phyloP scores from a whole-genome alignment of 805 yeast genomes.

The Saturnispora saitoi region DNA sequence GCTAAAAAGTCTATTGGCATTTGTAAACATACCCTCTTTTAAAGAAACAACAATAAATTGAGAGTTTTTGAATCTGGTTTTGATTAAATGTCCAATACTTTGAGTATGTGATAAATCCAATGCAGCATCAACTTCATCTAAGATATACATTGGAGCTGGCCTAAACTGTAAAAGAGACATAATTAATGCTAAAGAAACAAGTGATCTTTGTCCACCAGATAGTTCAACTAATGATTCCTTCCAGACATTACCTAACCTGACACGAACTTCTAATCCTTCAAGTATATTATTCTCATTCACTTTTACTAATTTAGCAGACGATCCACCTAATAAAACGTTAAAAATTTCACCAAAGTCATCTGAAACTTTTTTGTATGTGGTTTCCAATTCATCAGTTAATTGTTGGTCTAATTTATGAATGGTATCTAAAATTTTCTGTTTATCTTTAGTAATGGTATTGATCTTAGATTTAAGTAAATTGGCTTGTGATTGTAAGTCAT shows the following conservation, averaged over 20 bases:
- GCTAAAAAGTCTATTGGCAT: slow-evolving; percentile 89
- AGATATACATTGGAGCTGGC: slow-evolving; percentile 97
- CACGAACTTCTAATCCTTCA: slow-evolving; percentile 84
- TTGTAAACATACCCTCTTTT: slow-evolving; percentile 97
- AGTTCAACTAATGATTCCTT: slow-evolving; percentile 90
- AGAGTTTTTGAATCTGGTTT: slow-evolving; percentile 89
- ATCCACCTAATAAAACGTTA: slow-evolving; percentile 78
- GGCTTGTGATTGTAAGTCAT: slow-evolving; percentile 85
- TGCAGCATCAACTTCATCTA: slow-evolving; percentile 98
- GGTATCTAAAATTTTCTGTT: slow-evolving; percentile 81
- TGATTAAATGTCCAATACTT: slow-evolving; percentile 92
- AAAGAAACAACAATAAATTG: slow-evolving; percentile 94
- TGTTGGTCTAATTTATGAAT: slow-evolving; percentile 75
- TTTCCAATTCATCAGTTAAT: slow-evolving; percentile 71
- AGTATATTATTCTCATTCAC: slow-evolving; percentile 75
- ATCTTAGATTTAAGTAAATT: slow-evolving; percentile 68
- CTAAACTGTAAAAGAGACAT: slow-evolving; percentile 87
- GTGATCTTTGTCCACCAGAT: slow-evolving; percentile 94
- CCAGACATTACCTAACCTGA: slow-evolving; percentile 88
- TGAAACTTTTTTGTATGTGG: slow-evolving; percentile 82
- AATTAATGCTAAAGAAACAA: slow-evolving; percentile 85
- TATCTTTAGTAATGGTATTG: slow-evolving; percentile 79
- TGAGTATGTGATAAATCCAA: slow-evolving; percentile 94
- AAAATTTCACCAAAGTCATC: slow-evolving; percentile 86
- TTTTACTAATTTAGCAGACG: slow-evolving; percentile 83